Evolutionary conservation across 139 green algal species (phyloP).

Genomic region (Coelastrella sp.): DNA sequence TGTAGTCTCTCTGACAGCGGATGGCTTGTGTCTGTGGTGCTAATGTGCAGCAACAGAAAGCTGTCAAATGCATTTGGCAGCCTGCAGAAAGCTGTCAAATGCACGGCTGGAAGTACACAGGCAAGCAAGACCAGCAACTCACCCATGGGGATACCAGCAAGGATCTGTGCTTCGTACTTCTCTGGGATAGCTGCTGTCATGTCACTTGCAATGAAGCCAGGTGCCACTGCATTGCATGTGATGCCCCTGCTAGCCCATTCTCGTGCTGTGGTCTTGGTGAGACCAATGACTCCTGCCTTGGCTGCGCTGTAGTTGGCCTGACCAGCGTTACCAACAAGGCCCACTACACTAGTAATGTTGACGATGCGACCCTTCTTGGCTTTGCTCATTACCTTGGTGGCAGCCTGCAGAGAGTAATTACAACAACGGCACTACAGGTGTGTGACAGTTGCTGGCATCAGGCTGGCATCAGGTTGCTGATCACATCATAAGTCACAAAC

Average conservation of each 20-base stretch:
- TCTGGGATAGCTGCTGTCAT: slow-evolving; percentile 87
- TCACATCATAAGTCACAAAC: too few species aligned
- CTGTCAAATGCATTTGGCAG: not conserved
- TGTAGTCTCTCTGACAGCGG: too few species aligned
- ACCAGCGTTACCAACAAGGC: slow-evolving; percentile 93
- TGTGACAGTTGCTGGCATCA: too few species aligned
- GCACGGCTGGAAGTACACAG: not conserved
- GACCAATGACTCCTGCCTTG: slow-evolving; percentile 89
- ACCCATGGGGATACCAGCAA: slow-evolving; percentile 89
- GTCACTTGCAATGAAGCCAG: slow-evolving; percentile 93
- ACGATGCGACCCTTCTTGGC: slow-evolving; percentile 92
- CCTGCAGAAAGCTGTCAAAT: not conserved
- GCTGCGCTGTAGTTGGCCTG: slow-evolving; percentile 90
- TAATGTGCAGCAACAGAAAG: not conserved
- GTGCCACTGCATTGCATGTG: slow-evolving; percentile 88
- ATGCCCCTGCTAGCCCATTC: slow-evolving; percentile 85
- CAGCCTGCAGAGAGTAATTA: slow-evolving; percentile 67
- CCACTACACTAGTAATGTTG: slow-evolving; percentile 98
- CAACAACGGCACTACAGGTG: not conserved
- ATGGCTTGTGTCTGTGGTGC: too few species aligned
- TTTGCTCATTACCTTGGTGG: slow-evolving; percentile 95
- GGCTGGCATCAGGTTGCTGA: too few species aligned
- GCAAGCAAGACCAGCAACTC: not conserved
- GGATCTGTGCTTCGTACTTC: slow-evolving; percentile 92
- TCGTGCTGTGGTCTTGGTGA: slow-evolving; percentile 89